Evolutionary conservation across 2,329 filamentous ascomycete species (phyloP).

Genomic region (Chaetomium globosum): DNA sequence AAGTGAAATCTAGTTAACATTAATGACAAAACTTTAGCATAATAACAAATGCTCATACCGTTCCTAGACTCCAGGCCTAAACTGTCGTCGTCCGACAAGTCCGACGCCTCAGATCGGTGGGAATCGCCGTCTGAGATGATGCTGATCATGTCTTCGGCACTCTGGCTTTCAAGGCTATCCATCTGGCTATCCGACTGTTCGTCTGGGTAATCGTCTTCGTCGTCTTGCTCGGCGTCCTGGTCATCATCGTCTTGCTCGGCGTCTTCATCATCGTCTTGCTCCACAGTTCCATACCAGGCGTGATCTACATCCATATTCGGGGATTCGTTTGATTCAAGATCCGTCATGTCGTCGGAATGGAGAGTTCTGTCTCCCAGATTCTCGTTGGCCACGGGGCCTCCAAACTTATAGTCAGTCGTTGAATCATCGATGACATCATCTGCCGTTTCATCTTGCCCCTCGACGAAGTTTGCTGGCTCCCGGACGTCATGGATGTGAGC

Average conservation of each 20-base stretch:
- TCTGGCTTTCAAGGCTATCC: background rate
- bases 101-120: background rate
- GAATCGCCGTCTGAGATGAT: conserved; percentile 5
- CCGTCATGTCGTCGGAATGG: background rate
- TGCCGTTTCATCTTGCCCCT: background rate
- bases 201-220: conserved; percentile 12
- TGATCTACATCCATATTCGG: background rate
- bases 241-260: background rate
- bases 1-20: background rate
- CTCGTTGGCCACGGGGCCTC: background rate
- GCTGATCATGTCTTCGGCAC: conserved; percentile 16
- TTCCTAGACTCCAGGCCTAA: background rate
- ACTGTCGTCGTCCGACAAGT: conserved; percentile 16
- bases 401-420: background rate
- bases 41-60: background rate
- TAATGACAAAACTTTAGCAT: background rate
- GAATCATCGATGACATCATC: background rate
- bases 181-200: background rate
- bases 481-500: conserved; percentile 11
- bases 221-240: background rate
- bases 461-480: background rate
- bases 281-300: background rate
- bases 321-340: background rate
- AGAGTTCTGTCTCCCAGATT: background rate
- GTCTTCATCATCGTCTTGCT: conserved; percentile 16